Evolutionary conservation across 768 basidiomycete genomes (phyloP).

Genomic region (Lactarius sanguifluus): DNA sequence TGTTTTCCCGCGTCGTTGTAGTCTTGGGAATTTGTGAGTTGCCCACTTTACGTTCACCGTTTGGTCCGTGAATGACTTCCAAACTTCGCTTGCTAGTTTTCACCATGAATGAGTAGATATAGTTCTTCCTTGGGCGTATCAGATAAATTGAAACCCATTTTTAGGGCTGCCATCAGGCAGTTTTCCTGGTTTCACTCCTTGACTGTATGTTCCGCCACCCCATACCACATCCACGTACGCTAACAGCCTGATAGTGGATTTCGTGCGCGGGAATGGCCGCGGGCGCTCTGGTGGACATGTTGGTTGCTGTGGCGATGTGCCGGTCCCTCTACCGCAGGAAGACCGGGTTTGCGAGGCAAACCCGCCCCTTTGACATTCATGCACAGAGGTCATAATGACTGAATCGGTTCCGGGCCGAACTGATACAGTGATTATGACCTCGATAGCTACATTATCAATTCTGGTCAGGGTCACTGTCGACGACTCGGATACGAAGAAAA

Average conservation of each 20-base stretch:
- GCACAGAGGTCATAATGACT: not conserved
- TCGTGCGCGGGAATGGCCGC: not conserved
- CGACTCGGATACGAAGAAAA: not conserved
- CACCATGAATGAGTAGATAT: not conserved
- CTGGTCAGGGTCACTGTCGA: not conserved
- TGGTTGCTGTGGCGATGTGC: not conserved
- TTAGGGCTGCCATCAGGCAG: too few relatives aligned
- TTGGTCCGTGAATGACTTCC: not conserved
- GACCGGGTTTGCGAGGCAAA: not conserved
- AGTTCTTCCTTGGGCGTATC: not conserved
- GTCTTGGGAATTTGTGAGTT: not conserved
- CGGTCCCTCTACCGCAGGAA: not conserved
- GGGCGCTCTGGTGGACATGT: not conserved
- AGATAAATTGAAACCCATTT: not conserved
- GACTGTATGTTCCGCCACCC: not conserved
- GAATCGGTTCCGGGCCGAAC: too few relatives aligned
- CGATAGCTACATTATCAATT: not conserved
- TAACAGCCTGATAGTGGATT: not conserved
- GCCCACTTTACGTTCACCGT: not conserved
- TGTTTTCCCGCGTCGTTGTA: not conserved
- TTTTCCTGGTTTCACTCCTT: too few relatives aligned
- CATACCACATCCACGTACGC: not conserved
- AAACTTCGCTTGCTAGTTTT: not conserved
- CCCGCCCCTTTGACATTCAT: not conserved
- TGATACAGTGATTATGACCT: not conserved